Base-by-base conservation (phyloP, 805 yeast species). In the Cyberlindnera veronae region DNA sequence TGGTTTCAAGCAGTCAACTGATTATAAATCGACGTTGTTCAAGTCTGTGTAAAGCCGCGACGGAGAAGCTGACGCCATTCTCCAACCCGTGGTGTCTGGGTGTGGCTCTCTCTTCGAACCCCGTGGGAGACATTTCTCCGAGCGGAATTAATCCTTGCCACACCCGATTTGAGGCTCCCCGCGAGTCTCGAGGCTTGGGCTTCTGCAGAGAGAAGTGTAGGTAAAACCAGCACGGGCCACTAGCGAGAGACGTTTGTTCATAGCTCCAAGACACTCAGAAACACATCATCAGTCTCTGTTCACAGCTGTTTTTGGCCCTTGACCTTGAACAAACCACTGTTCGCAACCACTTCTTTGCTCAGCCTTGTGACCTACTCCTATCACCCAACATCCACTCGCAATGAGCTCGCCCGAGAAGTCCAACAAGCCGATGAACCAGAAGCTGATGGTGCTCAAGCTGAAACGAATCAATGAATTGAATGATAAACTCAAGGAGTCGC, bases 401-500 rank as follows among this genome's bases (percentile, higher is more conserved):
- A 34, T 10, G 26, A 27, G 14, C 14, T 15, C 32, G 14, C 20
- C 30, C 8, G 32, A 34, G 15, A 29, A 28, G 37, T n/a, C 37
- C 7, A 24, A 12, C 21, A 41, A 33, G 21, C 49, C 49, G 12
- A 32, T 45, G 29, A 45, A 37, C 29, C 42, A 47, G 20, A 75
- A 74, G 50, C 69, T 81, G 20, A 68, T 77, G 44, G 64, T 65
- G 34, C 61, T 83, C 42, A 83, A 81, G 57, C 63, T 83, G 32
- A 77, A 75, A 53, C 67, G 90, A 50, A 71, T 80, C 24, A 71
- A 68, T 35, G 81, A 79, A 50, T 65, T 80, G 23, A 81, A 80
- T 50, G 54, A 60, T 4, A 75, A 74, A 45, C 58, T 83, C 27
- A 72, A 69, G 48, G 70, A 70, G 21, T 72, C 76, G 31, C 55